These are phyloP conservation scores for Cucumis hystrix DNA, from an alignment of 306 rosid genomes.

Conservation along the genomic window DNA sequence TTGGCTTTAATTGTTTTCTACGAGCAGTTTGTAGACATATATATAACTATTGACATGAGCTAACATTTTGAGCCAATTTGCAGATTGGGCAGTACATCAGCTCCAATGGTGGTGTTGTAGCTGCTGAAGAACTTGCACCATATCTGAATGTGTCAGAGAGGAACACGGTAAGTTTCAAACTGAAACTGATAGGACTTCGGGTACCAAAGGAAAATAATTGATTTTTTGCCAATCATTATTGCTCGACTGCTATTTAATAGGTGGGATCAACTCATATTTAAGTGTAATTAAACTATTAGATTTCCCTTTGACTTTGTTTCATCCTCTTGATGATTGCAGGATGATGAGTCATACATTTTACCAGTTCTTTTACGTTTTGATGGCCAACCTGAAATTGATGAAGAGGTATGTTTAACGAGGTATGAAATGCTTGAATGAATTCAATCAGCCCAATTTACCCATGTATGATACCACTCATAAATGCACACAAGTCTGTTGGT, in stretches of 20 bases:
- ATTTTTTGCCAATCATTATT: background rate
- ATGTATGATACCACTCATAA: background rate
- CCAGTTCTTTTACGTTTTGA: conserved; percentile 90
- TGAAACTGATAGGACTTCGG: too few species aligned
- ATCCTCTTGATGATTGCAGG: conserved; percentile 41
- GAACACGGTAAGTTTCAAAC: conserved; percentile 28
- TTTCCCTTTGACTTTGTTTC: conserved; percentile 15
- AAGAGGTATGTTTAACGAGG: conserved; percentile 55
- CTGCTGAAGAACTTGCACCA: conserved; percentile 97
- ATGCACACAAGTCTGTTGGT: background rate
- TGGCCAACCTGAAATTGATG: conserved; percentile 92
- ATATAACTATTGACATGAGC: background rate
- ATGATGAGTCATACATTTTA: conserved; percentile 82
- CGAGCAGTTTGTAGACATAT: background rate
- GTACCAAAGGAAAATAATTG: too few species aligned
- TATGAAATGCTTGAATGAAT: conserved; percentile 2
- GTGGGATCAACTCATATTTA: background rate
- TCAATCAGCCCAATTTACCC: background rate
- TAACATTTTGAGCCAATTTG: conserved; percentile 6
- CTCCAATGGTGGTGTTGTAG: conserved; percentile 87
- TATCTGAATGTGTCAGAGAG: conserved; percentile 54
- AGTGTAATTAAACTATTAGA: background rate
- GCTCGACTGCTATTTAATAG: background rate
- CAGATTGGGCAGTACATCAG: conserved; percentile 95
- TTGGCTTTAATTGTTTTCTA: background rate